Conservation (phyloP, 2,329 filamentous ascomycete species). For the Cercospora sp. region DNA sequence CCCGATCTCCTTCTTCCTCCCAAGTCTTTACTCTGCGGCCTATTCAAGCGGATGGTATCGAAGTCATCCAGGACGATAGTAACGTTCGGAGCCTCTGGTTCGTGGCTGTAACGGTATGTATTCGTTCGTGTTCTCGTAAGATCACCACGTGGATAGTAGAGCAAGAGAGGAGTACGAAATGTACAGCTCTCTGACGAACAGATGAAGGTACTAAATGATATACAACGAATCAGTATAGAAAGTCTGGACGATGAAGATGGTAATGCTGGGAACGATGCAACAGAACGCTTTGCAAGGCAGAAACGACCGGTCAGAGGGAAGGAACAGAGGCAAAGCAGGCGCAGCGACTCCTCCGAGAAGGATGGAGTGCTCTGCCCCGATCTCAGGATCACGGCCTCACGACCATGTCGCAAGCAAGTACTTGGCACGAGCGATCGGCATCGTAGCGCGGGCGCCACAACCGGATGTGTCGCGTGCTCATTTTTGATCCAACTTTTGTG, state of each 20-base stretch:
- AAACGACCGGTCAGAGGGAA: background rate
- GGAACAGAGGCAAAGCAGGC: background rate
- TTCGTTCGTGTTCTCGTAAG: background rate
- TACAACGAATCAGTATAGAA: background rate
- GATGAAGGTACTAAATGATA: background rate
- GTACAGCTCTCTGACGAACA: background rate
- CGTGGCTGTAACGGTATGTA: background rate
- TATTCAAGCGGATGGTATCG: background rate
- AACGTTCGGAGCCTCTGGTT: background rate
- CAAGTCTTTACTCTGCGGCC: background rate
- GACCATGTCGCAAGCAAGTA: background rate
- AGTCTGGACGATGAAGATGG: background rate
- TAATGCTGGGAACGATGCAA: background rate
- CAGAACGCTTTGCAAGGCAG: background rate
- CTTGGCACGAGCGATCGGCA: conserved; percentile 8
- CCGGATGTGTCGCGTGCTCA: conserved; percentile 5
- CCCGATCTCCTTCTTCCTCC: background rate
- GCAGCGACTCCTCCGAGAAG: background rate
- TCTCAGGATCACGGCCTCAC: background rate
- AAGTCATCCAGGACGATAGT: background rate
- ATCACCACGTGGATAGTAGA: background rate
- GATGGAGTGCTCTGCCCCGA: background rate
- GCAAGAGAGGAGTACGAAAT: background rate
- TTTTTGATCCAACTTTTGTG: background rate
- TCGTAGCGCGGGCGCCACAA: background rate